Base-by-base conservation (phyloP, 169 alveolate species). In the Plasmodium chabaudi region DNA sequence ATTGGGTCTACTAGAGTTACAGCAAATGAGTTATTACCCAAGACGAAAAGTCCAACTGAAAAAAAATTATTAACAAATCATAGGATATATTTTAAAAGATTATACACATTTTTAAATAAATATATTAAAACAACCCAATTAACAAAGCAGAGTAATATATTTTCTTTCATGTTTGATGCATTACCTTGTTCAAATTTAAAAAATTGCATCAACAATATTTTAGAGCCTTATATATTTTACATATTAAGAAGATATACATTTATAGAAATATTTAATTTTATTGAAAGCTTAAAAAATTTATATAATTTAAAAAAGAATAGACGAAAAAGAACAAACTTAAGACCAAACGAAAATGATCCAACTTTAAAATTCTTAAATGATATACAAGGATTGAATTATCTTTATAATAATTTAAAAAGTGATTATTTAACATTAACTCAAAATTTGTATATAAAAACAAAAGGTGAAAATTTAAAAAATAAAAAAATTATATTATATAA, bases 151-250 rank as follows among this genome's bases (percentile, higher is more conserved):
- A 82, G 90, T 60, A 82, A 82, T 10, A 82, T 82, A 12, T 82
- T 82, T 68, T 69, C 82, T 1, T 82, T 82, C 39, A 39, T 82
- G 46, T 82, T 82, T 21, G 90, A 82, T 49, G 90, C 90, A 5
- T 64, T 82, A 13, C 90, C 90, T 55, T 42, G 86, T 12, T 23
- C 15, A n/a, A 82, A 42, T 27, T 27, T 57, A 5, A 60, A 39
- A 39, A 67, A 47, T 44, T 34, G 59, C 51, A 51, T 82, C 15
- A 82, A 21, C 15, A 49, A 53, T 47, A 53, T 42, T 3, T 49
- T 82, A 46, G 90, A 65, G 47, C 84, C 84, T 2, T 42, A 69
- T 6, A 53, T 82, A 17, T 61, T 55, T 55, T 12, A 69, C 0
- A 82, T 82, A 9, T 53, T 67, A 25, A 44, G 73, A 51, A 12